These are phyloP conservation scores for Fusarium miscanthi DNA, from an alignment of 2,329 filamentous ascomycete genomes.

Conservation along the genomic window DNA sequence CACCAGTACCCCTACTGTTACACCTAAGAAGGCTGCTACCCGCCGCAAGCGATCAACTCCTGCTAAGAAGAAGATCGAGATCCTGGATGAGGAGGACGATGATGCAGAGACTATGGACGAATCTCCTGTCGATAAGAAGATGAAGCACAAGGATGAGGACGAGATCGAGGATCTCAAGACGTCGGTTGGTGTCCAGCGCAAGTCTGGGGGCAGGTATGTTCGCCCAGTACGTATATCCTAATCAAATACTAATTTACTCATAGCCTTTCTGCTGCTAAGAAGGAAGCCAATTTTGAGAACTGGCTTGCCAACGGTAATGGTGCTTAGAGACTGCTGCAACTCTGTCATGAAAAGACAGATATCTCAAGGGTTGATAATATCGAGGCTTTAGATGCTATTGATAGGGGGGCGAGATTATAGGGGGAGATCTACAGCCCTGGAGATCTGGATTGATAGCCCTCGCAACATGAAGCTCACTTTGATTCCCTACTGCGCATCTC, in stretches of 20 bases:
- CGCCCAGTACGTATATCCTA: not conserved
- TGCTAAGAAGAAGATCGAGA: constrained; percentile 33
- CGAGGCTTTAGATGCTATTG: not conserved
- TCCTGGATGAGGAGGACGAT: constrained; percentile 27
- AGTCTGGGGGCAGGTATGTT: constrained; percentile 37
- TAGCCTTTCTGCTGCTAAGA: constrained; percentile 26
- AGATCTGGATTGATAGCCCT: not conserved
- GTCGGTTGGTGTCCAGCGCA: not conserved
- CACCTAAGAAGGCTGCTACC: constrained; percentile 32
- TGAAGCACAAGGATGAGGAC: constrained; percentile 46
- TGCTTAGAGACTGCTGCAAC: not conserved
- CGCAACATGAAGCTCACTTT: not conserved
- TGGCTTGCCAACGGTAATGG: constrained; percentile 17
- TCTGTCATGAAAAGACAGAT: not conserved
- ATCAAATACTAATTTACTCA: constrained; percentile 3
- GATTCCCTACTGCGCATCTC: not conserved
- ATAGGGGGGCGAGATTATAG: not conserved
- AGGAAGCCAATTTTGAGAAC: constrained; percentile 17
- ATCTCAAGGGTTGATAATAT: not conserved
- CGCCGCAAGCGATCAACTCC: constrained; percentile 35
- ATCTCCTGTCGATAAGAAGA: constrained; percentile 44
- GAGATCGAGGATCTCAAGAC: constrained; percentile 30
- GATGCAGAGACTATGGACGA: constrained; percentile 13
- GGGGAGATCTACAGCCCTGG: not conserved
- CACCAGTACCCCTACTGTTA: constrained; percentile 7